These are phyloP conservation scores for Boletus rubroflammeus DNA, from an alignment of 768 basidiomycete genomes.

Conservation along the genomic window DNA sequence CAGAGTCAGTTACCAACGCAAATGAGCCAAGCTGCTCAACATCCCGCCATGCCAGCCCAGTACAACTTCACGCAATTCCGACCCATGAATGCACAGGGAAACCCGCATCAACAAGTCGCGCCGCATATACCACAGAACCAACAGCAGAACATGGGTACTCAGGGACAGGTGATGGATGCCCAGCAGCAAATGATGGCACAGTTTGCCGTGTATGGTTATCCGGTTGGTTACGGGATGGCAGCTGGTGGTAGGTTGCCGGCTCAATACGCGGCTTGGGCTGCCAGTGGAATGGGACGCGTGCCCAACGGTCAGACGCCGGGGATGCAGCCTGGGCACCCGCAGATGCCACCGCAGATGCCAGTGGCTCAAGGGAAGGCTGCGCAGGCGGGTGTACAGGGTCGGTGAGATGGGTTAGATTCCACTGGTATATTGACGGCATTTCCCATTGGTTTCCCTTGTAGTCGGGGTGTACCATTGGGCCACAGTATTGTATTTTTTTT, in stretches of 20 bases:
- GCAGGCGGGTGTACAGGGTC: slow-evolving; percentile 32
- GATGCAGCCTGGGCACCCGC: slow-evolving; percentile 30
- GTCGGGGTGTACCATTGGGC: slow-evolving; percentile 6
- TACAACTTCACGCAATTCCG: slow-evolving; percentile 38
- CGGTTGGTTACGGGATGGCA: slow-evolving; percentile 20
- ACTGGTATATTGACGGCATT: slow-evolving; percentile 4
- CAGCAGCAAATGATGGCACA: slow-evolving; percentile 33
- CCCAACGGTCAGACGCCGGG: slow-evolving; percentile 26
- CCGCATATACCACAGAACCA: slow-evolving; percentile 26
- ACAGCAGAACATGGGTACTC: slow-evolving; percentile 27
- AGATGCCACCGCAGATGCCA: slow-evolving; percentile 31
- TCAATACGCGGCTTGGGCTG: slow-evolving; percentile 26
- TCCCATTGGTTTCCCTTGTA: slow-evolving; percentile 1
- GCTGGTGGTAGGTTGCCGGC: slow-evolving; percentile 14
- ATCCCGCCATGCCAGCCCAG: slow-evolving; percentile 23
- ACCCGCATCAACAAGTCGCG: slow-evolving; percentile 25
- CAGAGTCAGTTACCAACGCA: slow-evolving; percentile 26
- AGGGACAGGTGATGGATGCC: slow-evolving; percentile 21
- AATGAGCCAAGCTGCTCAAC: slow-evolving; percentile 25
- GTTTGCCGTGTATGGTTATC: slow-evolving; percentile 27
- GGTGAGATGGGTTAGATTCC: slow-evolving; percentile 20
- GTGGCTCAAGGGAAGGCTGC: slow-evolving; percentile 32
- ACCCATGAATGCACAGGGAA: slow-evolving; percentile 27
- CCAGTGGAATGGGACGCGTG: slow-evolving; percentile 17
- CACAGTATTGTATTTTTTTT: slow-evolving; percentile 12